Evolutionary conservation across 306 rosid species (phyloP).

Genomic region (Acacia confusa): DNA sequence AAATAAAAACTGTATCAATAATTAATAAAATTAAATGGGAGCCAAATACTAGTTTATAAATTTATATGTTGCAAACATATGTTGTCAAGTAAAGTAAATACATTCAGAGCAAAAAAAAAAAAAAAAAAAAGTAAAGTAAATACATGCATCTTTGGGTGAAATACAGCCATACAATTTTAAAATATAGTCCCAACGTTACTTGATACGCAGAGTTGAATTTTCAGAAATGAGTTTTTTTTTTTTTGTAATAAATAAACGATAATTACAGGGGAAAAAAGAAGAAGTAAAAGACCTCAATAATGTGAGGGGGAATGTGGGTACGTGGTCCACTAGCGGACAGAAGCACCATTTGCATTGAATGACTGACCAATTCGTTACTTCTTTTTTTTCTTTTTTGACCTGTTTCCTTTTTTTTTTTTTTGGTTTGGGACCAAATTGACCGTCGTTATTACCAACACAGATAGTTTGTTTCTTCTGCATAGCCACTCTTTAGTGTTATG

Average conservation of each 20-base stretch:
- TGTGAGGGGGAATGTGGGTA: neutral
- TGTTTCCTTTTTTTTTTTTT: neutral
- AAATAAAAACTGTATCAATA: neutral
- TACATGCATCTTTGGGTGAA: too few species aligned
- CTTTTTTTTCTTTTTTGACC: fast-evolving
- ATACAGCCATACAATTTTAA: too few species aligned
- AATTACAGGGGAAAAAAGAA: neutral
- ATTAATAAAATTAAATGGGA: neutral
- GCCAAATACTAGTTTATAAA: neutral
- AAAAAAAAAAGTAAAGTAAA: too few species aligned
- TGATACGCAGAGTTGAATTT: neutral
- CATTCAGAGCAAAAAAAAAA: too few species aligned
- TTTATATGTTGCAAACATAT: too few species aligned
- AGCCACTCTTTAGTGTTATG: neutral
- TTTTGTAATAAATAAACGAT: neutral
- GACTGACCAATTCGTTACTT: neutral
- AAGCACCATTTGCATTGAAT: neutral
- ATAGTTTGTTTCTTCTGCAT: neutral
- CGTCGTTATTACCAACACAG: neutral
- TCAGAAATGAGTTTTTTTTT: neutral
- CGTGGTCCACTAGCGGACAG: neutral
- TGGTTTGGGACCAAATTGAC: neutral
- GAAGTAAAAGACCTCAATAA: neutral
- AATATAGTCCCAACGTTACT: neutral
- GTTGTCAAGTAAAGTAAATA: too few species aligned